phyloP scores from a whole-genome alignment of 2,329 filamentous ascomycete genomes.

The Fusarium sp. region DNA sequence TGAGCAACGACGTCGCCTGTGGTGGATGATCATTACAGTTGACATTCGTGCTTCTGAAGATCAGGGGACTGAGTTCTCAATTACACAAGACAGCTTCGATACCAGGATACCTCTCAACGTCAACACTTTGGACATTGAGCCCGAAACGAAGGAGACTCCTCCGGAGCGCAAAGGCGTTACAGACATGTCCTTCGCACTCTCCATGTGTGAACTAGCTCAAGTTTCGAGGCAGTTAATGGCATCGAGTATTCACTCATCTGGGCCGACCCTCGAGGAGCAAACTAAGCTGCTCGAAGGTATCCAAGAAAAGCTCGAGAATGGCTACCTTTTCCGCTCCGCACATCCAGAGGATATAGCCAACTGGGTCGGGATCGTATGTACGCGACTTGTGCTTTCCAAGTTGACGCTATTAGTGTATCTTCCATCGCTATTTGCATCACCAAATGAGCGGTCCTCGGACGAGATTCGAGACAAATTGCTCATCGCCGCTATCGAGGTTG shows the following conservation, averaged over 20 bases:
- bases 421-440: conserved; percentile 56
- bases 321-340: conserved; percentile 53
- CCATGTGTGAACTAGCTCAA: conserved; percentile 49
- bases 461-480: conserved; percentile 57
- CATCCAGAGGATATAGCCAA: conserved; percentile 45
- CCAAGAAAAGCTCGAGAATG: conserved; percentile 52
- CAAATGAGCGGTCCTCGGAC: conserved; percentile 48
- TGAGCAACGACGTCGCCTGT: conserved; percentile 70
- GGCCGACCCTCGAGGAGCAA: conserved; percentile 52
- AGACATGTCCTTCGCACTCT: conserved; percentile 57
- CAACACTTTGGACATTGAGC: conserved; percentile 61
- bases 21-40: conserved; percentile 68
- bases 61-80: conserved; percentile 61
- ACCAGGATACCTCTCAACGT: conserved; percentile 65
- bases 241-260: conserved; percentile 40
- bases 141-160: conserved; percentile 58
- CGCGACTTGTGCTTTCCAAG: conserved; percentile 62
- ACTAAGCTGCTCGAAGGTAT: conserved; percentile 55
- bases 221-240: conserved; percentile 51
- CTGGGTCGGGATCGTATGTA: conserved; percentile 50
- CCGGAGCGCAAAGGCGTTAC: conserved; percentile 60
- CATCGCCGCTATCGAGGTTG: conserved; percentile 61
- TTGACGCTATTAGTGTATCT: conserved; percentile 65
- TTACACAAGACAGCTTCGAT: conserved; percentile 58
- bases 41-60: conserved; percentile 70